These are phyloP conservation scores for Paralagenidium karlingii DNA, from an alignment of 352 stramenopile genomes.

Conservation along the genomic window DNA sequence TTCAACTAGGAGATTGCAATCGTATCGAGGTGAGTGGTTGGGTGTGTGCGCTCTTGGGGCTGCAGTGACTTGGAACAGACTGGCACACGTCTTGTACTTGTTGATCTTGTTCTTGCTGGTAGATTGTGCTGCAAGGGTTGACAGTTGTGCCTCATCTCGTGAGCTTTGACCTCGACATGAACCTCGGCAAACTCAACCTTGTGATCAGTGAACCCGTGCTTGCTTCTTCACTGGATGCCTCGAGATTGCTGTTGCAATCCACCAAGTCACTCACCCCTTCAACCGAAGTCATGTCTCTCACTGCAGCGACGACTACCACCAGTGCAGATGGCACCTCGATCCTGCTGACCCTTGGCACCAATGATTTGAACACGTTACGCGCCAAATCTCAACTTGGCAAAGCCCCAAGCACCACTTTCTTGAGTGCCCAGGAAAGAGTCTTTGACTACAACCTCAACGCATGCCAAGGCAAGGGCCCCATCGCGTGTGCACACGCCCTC, in stretches of 20 bases:
- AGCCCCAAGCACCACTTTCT: slow-evolving; percentile 11
- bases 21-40: slow-evolving; percentile 18
- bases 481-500: slow-evolving; percentile 13
- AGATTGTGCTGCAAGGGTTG: not conserved
- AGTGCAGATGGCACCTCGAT: slow-evolving; percentile 27
- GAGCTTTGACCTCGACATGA: slow-evolving; percentile 41
- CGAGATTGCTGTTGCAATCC: slow-evolving; percentile 32
- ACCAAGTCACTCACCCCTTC: slow-evolving; percentile 1
- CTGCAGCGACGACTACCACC: slow-evolving; percentile 16
- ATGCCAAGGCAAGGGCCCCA: slow-evolving; percentile 17
- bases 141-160: slow-evolving; percentile 14
- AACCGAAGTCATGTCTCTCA: slow-evolving; percentile 3
- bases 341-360: slow-evolving; percentile 19
- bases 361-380: slow-evolving; percentile 40
- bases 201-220: slow-evolving; percentile 19
- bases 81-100: not conserved
- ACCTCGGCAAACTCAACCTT: slow-evolving; percentile 18
- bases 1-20: slow-evolving; percentile 35
- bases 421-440: slow-evolving; percentile 14
- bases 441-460: slow-evolving; percentile 36
- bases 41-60: too few relatives aligned
- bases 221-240: slow-evolving; percentile 21
- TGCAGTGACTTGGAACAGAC: slow-evolving; percentile 16
- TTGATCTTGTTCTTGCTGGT: not conserved
- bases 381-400: slow-evolving; percentile 14